Evolutionary conservation across 140 eudicot genomes (phyloP).

Genomic region (Senecio squalidus): DNA sequence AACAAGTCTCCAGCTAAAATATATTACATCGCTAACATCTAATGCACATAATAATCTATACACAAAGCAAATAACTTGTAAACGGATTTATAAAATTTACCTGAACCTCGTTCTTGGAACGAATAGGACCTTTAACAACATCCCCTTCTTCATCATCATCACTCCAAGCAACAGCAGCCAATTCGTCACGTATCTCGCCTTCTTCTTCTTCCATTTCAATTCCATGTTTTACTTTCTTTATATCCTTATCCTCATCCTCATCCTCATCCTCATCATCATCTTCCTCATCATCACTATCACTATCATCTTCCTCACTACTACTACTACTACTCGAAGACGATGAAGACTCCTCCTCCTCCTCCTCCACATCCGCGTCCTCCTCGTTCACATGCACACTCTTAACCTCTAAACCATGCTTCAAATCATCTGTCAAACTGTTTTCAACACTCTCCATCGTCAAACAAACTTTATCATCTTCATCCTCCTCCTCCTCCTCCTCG

Average conservation of each 20-base stretch:
- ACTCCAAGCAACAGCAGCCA: slow-evolving; percentile 26
- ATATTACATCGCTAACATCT: too few species aligned
- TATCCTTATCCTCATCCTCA: slow-evolving; percentile 17
- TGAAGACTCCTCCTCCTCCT: slow-evolving; percentile 28
- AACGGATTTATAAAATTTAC: too few species aligned
- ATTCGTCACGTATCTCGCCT: slow-evolving; percentile 54
- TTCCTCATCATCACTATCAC: slow-evolving; percentile 21
- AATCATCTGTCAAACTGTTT: background rate
- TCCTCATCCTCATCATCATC: too few species aligned
- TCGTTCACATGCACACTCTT: background rate
- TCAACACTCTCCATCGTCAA: background rate
- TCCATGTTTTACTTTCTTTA: slow-evolving; percentile 13
- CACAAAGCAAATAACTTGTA: too few species aligned
- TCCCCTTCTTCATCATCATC: slow-evolving; percentile 40
- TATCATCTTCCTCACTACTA: slow-evolving; percentile 8
- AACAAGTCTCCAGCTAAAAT: too few species aligned
- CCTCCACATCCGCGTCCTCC: too few species aligned
- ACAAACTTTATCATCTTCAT: background rate
- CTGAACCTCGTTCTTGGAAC: slow-evolving; percentile 68
- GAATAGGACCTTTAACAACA: slow-evolving; percentile 50
- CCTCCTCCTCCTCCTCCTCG: slow-evolving; percentile 14
- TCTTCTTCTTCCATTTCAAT: slow-evolving; percentile 67
- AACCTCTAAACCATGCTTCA: slow-evolving; percentile 19
- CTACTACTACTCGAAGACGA: slow-evolving; percentile 27
- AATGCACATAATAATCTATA: too few species aligned